Percentiles rank a stretch among this genome's conserved stretches.
phyloP scores from a whole-genome alignment of 371 early-diverging fungal species.

The Circinella minor region DNA sequence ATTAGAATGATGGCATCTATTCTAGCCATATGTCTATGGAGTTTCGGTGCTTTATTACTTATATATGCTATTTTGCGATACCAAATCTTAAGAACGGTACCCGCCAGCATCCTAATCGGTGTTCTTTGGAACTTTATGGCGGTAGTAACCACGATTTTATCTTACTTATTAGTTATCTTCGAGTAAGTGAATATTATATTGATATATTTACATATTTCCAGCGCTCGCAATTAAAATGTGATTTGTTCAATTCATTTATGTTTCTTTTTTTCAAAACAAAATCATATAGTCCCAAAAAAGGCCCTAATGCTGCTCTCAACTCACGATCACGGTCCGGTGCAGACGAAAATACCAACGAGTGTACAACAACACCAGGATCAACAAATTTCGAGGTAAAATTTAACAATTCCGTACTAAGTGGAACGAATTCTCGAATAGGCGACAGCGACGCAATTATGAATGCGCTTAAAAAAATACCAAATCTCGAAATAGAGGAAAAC shows the following conservation, averaged over 20 bases:
- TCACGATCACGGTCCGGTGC: background rate
- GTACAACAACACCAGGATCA: background rate
- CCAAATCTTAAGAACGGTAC: slow-evolving; percentile 19
- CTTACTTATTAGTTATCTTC: background rate
- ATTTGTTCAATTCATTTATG: too few relatives aligned
- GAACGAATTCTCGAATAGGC: too few relatives aligned
- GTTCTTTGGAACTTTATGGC: slow-evolving; percentile 29
- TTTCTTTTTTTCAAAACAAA: too few relatives aligned
- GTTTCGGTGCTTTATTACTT: slow-evolving; percentile 25
- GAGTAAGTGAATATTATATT: background rate
- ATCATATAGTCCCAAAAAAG: background rate
- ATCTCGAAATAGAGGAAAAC: background rate
- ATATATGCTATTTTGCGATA: slow-evolving; percentile 28
- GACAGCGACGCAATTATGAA: too few relatives aligned
- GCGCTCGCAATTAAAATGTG: too few relatives aligned
- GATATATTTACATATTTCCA: background rate
- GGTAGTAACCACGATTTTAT: background rate
- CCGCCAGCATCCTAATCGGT: slow-evolving; percentile 20
- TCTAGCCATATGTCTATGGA: slow-evolving; percentile 22
- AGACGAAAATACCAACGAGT: background rate
- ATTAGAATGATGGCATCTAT: slow-evolving; percentile 20
- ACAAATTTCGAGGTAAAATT: background rate
- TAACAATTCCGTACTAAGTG: background rate
- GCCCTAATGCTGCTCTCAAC: background rate
- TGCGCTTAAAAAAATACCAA: too few relatives aligned